phyloP scores from a whole-genome alignment of 257 asterid genomes.

The Coffea canephora region DNA sequence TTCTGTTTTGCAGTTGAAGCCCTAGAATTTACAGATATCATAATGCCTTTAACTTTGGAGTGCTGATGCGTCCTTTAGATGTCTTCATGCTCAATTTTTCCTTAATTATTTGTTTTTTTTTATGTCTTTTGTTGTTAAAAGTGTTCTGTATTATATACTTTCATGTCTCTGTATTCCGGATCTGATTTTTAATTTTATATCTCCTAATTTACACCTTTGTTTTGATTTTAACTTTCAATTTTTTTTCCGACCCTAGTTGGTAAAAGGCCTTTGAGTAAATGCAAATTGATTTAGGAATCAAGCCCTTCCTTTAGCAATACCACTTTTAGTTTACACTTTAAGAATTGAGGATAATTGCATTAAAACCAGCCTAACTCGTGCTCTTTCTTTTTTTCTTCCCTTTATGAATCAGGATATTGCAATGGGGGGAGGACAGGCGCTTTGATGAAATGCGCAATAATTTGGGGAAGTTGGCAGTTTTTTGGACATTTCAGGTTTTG shows the following conservation, averaged over 20 bases:
- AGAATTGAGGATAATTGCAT: neutral
- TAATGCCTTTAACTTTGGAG: neutral
- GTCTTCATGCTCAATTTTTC: neutral
- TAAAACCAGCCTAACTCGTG: neutral
- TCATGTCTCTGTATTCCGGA: neutral
- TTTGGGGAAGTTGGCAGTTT: slow-evolving; percentile 70
- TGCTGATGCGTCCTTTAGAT: neutral
- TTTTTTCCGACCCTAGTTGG: neutral
- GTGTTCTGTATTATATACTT: neutral
- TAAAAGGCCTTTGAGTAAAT: neutral
- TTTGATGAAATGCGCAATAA: slow-evolving; percentile 82
- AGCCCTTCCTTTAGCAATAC: neutral
- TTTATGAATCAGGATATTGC: slow-evolving; percentile 52
- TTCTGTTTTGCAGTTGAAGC: neutral
- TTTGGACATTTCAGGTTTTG: slow-evolving; percentile 85
- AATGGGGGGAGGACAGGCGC: slow-evolving; percentile 97
- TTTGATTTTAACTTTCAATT: no score
- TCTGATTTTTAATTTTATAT: neutral
- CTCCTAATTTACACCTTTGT: neutral
- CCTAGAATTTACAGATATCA: neutral
- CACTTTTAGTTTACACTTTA: neutral
- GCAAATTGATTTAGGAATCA: neutral
- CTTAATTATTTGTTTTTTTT: neutral
- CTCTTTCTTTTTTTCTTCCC: slow-evolving; percentile 1
- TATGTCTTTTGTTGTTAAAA: neutral